Evolutionary conservation across 768 basidiomycete genomes (phyloP).

Genomic region (Boletus reticuloceps): DNA sequence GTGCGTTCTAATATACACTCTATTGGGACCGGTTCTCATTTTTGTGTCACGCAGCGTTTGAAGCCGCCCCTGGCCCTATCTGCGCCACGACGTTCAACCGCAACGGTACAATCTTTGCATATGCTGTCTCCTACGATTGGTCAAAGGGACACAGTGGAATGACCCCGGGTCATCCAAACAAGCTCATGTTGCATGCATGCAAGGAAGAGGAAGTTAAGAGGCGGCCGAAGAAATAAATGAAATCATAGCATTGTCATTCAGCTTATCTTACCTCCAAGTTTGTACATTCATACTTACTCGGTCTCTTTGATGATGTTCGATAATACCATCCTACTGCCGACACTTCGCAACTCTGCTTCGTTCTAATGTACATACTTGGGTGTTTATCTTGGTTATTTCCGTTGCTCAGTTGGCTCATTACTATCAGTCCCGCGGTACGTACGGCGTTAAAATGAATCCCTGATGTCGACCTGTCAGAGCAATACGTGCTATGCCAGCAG

Average conservation of each 20-base stretch:
- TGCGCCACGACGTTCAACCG: constrained; percentile 82
- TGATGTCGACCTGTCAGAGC: background rate
- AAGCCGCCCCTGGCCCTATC: constrained; percentile 72
- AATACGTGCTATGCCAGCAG: background rate
- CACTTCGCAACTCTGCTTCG: background rate
- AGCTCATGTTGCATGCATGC: constrained; percentile 80
- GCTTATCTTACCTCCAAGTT: constrained; percentile 2
- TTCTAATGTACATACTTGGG: background rate
- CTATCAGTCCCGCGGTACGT: background rate
- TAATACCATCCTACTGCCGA: constrained; percentile 9
- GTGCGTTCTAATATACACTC: constrained; percentile 36
- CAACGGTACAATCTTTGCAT: constrained; percentile 86
- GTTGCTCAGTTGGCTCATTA: background rate
- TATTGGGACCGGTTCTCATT: background rate
- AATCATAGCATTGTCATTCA: background rate
- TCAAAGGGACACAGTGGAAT: constrained; percentile 88
- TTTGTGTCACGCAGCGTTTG: constrained; percentile 54
- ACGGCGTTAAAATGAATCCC: background rate
- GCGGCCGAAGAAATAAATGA: constrained; percentile 37
- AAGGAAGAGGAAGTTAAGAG: constrained; percentile 88
- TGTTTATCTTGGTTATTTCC: background rate
- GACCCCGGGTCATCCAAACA: constrained; percentile 66
- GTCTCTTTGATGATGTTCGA: constrained; percentile 12
- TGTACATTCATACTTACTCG: constrained; percentile 1
- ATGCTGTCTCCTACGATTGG: constrained; percentile 93